Evolutionary conservation across 2,329 filamentous ascomycete genomes (phyloP).

Genomic region (Phaeosphaeriaceae sp.): DNA sequence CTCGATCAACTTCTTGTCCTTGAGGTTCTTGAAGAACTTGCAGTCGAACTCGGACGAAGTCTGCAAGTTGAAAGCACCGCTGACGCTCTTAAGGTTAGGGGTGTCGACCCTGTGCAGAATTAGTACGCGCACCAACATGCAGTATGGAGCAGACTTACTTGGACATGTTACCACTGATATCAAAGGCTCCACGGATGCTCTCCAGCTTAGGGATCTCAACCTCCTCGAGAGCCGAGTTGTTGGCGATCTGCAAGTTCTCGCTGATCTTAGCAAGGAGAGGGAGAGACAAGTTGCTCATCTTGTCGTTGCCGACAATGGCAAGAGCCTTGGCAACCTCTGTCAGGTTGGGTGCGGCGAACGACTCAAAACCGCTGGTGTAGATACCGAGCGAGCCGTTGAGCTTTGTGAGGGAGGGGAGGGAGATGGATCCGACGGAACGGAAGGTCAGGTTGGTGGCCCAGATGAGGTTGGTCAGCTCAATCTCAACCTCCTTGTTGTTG

Average conservation of each 20-base stretch:
- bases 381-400: constrained; percentile 85
- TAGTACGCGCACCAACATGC: constrained; percentile 23
- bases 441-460: constrained; percentile 83
- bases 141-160: constrained; percentile 64
- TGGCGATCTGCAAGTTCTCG: constrained; percentile 84
- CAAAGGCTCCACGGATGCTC: constrained; percentile 78
- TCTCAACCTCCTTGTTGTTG: constrained; percentile 76
- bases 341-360: constrained; percentile 72
- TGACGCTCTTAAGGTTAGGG: constrained; percentile 59
- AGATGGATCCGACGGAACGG: constrained; percentile 78
- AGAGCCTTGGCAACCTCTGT: constrained; percentile 68
- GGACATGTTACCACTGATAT: constrained; percentile 83
- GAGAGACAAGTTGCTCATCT: constrained; percentile 77
- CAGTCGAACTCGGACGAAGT: constrained; percentile 54
- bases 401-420: constrained; percentile 72
- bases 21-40: constrained; percentile 50
- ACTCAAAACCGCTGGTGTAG: constrained; percentile 76
- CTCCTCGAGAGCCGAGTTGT: constrained; percentile 78
- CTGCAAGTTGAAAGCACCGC: constrained; percentile 60
- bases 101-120: constrained; percentile 69
- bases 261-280: constrained; percentile 71
- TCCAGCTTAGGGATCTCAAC: constrained; percentile 74
- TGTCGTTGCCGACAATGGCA: constrained; percentile 63
- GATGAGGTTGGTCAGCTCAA: constrained; percentile 79
- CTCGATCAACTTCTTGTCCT: constrained; percentile 52